Evolutionary conservation across 441 rosid species (phyloP).

Genomic region (Capsella rubella): DNA sequence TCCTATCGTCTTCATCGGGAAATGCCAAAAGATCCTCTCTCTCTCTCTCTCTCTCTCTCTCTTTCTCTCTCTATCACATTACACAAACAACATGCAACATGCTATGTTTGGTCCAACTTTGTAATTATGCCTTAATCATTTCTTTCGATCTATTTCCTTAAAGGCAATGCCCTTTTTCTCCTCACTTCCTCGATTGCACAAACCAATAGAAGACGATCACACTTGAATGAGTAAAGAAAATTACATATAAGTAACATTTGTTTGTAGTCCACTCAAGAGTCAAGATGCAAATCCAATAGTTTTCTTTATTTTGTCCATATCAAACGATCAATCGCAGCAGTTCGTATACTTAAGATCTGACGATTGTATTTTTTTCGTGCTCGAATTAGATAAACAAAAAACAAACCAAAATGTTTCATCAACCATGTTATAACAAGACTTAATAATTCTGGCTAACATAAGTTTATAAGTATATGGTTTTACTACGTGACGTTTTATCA

Average conservation of each 20-base stretch:
- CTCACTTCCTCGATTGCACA: conserved; percentile 39
- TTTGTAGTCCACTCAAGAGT: conserved; percentile 21
- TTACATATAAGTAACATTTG: background rate
- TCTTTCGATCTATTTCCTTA: conserved; percentile 45
- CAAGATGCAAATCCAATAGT: background rate
- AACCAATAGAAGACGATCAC: conserved; percentile 11
- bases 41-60: conserved; percentile 42
- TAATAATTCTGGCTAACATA: background rate
- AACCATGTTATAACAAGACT: conserved; percentile 21
- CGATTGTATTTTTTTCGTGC: background rate
- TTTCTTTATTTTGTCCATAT: conserved; percentile 6
- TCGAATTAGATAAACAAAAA: background rate
- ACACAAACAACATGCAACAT: conserved; percentile 42
- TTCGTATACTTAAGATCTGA: background rate
- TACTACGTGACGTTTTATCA: background rate
- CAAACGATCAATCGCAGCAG: background rate
- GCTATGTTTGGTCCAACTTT: conserved; percentile 49
- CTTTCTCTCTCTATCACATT: conserved; percentile 31
- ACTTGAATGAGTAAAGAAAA: conserved; percentile 16
- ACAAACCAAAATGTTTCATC: background rate
- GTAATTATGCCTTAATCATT: conserved; percentile 71
- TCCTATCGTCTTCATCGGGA: conserved; percentile 71
- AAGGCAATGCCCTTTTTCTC: conserved; percentile 47
- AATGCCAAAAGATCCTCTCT: conserved; percentile 47
- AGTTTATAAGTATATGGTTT: background rate